phyloP scores from a whole-genome alignment of 345 rosid genomes.

The Turritis glabra region DNA sequence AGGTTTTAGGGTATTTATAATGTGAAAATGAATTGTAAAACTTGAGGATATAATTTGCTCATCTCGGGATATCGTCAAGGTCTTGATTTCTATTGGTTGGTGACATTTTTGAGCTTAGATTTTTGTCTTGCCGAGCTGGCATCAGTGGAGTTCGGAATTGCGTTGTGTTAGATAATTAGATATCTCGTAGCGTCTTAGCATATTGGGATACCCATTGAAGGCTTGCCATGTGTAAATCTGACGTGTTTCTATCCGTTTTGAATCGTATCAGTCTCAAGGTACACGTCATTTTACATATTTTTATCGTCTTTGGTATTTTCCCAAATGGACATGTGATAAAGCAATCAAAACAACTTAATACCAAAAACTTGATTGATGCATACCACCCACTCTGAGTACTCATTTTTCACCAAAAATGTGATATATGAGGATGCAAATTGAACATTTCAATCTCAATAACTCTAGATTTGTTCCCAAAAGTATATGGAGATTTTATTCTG shows the following conservation, averaged over 20 bases:
- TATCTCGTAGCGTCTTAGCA: constrained; percentile 4
- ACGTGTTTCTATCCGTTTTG: constrained; percentile 12
- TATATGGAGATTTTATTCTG: background rate
- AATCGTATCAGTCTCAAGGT: background rate
- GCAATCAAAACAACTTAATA: background rate
- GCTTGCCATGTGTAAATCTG: constrained; percentile 6
- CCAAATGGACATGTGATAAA: background rate
- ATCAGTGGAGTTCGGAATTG: background rate
- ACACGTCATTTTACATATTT: background rate
- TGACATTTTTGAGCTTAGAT: constrained; percentile 10
- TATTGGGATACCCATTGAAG: background rate
- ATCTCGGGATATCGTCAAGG: background rate
- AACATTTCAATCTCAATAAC: background rate
- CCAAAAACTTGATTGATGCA: background rate
- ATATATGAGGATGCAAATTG: background rate
- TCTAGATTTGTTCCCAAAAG: background rate
- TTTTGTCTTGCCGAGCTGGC: background rate
- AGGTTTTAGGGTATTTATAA: constrained; percentile 8
- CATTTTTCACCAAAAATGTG: background rate
- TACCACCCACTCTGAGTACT: background rate
- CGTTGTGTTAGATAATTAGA: background rate
- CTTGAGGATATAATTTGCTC: background rate
- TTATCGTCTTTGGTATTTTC: background rate
- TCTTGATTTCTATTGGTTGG: constrained; percentile 24
- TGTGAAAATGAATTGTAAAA: background rate